Percentiles rank a stretch among this genome's conserved stretches.
phyloP scores from a whole-genome alignment of 495 filamentous ascomycete genomes.

The Glonium stellatum region DNA sequence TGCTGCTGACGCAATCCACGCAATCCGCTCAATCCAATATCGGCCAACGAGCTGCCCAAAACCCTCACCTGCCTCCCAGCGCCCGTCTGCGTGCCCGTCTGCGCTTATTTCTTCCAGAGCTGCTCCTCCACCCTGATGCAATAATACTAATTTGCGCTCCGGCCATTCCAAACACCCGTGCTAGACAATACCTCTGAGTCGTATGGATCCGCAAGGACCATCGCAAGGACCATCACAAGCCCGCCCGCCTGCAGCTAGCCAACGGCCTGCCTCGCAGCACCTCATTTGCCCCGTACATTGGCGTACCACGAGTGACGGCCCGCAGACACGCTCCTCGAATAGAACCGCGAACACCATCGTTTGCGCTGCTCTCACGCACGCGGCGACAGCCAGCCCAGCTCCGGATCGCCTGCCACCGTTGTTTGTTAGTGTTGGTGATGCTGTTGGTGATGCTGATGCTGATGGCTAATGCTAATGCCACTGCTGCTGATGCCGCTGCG shows the following conservation, averaged over 20 bases:
- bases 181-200: neutral
- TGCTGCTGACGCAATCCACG: conserved; percentile 25
- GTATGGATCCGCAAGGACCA: neutral
- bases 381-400: too few species aligned
- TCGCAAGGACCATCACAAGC: conserved; percentile 3
- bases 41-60: conserved; percentile 3
- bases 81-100: neutral
- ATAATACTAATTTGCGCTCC: neutral
- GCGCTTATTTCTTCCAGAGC: conserved; percentile 15
- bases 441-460: too few species aligned
- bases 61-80: too few species aligned
- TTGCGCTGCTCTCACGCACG: too few species aligned
- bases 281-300: neutral
- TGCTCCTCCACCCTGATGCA: neutral
- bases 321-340: neutral
- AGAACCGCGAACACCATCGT: too few species aligned
- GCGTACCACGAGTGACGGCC: neutral
- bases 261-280: neutral
- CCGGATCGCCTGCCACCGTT: too few species aligned
- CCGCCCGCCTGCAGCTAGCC: neutral
- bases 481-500: too few species aligned
- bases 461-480: too few species aligned
- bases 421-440: too few species aligned
- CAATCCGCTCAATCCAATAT: conserved; percentile 5
- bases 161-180: neutral